Evolutionary conservation across 306 rosid genomes (phyloP), one percentile per base, ranked within the genome.

Genomic region (Acacia crassicarpa): DNA sequence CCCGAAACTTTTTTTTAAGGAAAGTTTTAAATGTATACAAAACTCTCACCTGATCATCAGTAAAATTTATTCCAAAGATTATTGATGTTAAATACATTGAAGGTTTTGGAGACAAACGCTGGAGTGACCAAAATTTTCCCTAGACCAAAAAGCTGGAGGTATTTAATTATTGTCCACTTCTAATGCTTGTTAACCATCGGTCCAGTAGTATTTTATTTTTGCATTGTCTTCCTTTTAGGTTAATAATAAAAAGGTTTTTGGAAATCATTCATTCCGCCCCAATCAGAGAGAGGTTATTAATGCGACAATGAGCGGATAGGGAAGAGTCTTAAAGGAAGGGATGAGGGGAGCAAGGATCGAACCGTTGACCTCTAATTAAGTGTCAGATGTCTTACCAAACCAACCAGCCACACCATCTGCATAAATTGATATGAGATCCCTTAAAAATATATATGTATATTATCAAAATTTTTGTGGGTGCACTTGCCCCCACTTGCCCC

Each of bases 251-350:
- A 95, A 68, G 80, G 99, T 93, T 76, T 95, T 95, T 80, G 99
- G 98, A 83, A 95, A 95, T 78, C 98, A 92, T 86, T 95, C 99
- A 70, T 95, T 95, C 82, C 99, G 99, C 81, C 99, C 97, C 82
- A 95, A 95, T 86, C 99, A 95, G 90, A 92, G 97, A 84, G 99
- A 95, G 90, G 90, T 93, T 82, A 93, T 95, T 76, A 95, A 95
- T 86, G 98, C 99, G 79, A 91, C 99, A 17, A 92, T 95, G 98
- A 95, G 94, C 74, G 97, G 98, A 77, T 89, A 44, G 99, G 99
- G 69, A 95, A 95, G 87, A 95, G 99, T 90, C 71, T 95, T n/a
- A n/a, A n/a, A n/a, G n/a, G n/a, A n/a, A n/a, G n/a, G n/a, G n/a
- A n/a, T n/a, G n/a, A n/a, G n/a, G n/a, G n/a, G n/a, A n/a, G n/a